Base-by-base conservation (phyloP, 2,329 filamentous ascomycete genomes). In the Trichoderma polysporum region DNA sequence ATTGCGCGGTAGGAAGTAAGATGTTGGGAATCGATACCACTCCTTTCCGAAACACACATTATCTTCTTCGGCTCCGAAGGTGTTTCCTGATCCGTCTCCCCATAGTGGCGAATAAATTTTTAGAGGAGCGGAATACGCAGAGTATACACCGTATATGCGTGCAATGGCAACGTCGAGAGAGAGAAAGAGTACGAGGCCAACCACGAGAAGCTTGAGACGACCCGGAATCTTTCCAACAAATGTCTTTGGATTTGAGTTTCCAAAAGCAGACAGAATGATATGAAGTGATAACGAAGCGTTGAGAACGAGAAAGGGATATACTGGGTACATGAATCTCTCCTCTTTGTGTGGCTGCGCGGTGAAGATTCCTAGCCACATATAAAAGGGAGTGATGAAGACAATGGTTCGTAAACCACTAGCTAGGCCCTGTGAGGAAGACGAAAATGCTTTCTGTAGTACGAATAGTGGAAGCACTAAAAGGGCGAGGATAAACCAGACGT, bases 261-360 rank as follows among this genome's bases (percentile, higher is more conserved):
- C 93, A 56, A 97, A 80, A 41, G 90, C 89, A 13, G 88, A 84
- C 17, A 98, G 84, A 1, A 96, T 74, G 67, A 96, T 90, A 76
- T 98, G 93, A 39, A 96, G 81, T 4, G 92, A 87, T 62, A 97
- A 86, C 9, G 94, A 91, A 2, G 94, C 94, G 74, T 97, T 97
- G 39, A 99, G 83, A 0, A 91, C 91, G 41, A 99, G 83, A 70
- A 94, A 93, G 1, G 95, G 95, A 74, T 99, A 99, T 2, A 88
- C 91, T 0, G 95, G 95, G 74, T 97, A 99, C 94, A 99, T 98
- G 82, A 99, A 99, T 7, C 95, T 86, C 79, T 99, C 95, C 77
- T 99, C 95, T 75, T 99, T 99, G 80, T 99, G 95, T 17, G 95
- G 92, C 76, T 99, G 95, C 9, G 91, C 76, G 0, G 92, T 94